Conservation (phyloP, 305 asterid genomes). For the Ilex paraguariensis region DNA sequence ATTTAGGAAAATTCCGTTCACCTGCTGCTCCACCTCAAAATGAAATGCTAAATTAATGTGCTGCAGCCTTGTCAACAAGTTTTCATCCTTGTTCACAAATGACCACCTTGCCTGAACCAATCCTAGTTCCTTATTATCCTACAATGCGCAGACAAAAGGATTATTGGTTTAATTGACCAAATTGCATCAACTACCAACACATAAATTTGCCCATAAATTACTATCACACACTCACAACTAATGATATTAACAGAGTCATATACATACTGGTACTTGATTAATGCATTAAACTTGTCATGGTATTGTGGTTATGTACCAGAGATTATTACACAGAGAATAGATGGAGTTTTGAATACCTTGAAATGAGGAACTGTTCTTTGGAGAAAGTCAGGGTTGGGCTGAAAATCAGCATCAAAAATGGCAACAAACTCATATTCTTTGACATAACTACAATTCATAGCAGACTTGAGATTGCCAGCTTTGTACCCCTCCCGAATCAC, state of each 20-base stretch:
- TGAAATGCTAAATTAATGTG: slow-evolving; percentile 3
- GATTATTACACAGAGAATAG: too few species aligned
- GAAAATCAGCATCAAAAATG: slow-evolving; percentile 18
- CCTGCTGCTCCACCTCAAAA: slow-evolving; percentile 3
- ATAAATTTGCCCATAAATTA: too few species aligned
- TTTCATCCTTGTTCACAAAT: slow-evolving; percentile 1
- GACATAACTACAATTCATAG: slow-evolving; percentile 6
- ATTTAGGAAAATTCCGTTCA: slow-evolving; percentile 1
- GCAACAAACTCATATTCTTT: slow-evolving; percentile 12
- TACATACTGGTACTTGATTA: too few species aligned
- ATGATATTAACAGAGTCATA: too few species aligned
- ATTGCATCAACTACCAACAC: too few species aligned
- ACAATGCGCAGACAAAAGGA: background rate
- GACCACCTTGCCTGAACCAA: slow-evolving; percentile 4
- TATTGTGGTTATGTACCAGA: too few species aligned
- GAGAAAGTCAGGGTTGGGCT: slow-evolving; percentile 13
- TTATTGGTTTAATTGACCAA: too few species aligned
- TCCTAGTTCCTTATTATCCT: slow-evolving; percentile 4
- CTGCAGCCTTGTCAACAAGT: background rate
- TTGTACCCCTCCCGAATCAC: slow-evolving; percentile 5
- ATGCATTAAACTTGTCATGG: too few species aligned
- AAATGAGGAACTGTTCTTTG: slow-evolving; percentile 2
- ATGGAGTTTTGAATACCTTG: background rate
- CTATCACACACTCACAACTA: too few species aligned
- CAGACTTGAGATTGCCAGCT: slow-evolving; percentile 12